These are phyloP conservation scores for Ploettnerulaceae sp. DNA, from an alignment of 2,329 filamentous ascomycete species.

Conservation along the genomic window DNA sequence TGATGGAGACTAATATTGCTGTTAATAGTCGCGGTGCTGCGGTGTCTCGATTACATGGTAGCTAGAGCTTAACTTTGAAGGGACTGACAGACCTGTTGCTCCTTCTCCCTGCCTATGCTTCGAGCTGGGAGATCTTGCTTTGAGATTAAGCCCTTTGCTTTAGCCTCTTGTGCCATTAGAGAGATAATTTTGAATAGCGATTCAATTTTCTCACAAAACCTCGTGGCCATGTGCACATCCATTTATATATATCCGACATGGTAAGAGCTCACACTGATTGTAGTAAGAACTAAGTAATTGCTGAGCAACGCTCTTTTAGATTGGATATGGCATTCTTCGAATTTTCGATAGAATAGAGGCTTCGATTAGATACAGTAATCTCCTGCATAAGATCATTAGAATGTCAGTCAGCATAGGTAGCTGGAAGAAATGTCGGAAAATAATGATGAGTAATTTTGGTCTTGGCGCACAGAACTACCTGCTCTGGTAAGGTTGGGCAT, in stretches of 20 bases:
- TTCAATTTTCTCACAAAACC: neutral
- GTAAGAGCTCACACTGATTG: neutral
- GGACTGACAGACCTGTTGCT: neutral
- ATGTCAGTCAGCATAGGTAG: neutral
- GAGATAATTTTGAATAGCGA: neutral
- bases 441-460: conserved; percentile 5
- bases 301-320: neutral
- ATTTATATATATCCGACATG: neutral
- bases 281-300: conserved; percentile 2
- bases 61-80: too few species aligned
- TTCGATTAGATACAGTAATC: neutral
- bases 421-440: neutral
- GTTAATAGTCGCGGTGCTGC: neutral
- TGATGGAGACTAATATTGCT: neutral
- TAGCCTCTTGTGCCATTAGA: neutral
- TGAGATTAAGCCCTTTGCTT: neutral
- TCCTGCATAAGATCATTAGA: neutral
- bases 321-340: neutral
- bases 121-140: neutral
- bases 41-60: too few species aligned
- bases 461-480: neutral
- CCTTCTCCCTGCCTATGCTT: neutral
- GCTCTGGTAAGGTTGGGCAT: neutral
- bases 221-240: neutral
- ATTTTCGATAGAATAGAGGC: neutral